Conservation (phyloP, 2,329 filamentous ascomycete genomes). For the Botrytis tulipae region DNA sequence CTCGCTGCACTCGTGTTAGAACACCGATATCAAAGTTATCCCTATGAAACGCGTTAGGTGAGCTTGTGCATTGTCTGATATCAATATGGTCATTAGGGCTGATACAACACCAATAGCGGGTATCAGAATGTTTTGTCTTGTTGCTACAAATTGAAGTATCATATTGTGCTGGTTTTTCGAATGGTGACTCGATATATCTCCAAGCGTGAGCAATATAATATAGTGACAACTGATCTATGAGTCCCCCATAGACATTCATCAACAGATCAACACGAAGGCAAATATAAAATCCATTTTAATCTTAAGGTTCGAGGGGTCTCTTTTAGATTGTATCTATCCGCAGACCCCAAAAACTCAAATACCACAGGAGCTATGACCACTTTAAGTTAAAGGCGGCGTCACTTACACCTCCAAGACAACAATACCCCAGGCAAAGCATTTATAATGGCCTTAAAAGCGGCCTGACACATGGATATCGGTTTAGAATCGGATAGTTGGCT, state of each 20-base stretch:
- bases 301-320: neutral
- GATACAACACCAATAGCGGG: neutral
- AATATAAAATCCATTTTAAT: neutral
- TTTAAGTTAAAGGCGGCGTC: slow-evolving; percentile 6
- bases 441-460: slow-evolving; percentile 15
- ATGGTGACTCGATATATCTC: neutral
- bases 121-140: neutral
- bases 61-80: neutral
- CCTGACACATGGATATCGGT: neutral
- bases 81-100: neutral
- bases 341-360: neutral
- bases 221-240: neutral
- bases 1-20: neutral
- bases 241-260: neutral
- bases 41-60: neutral
- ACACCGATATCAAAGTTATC: neutral
- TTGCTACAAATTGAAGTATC: neutral
- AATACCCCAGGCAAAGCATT: slow-evolving; percentile 4
- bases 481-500: slow-evolving; percentile 17
- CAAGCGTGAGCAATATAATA: neutral
- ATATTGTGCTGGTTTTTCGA: neutral
- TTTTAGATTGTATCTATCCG: neutral
- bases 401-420: neutral
- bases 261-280: neutral
- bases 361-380: slow-evolving; percentile 5